Base-by-base conservation (phyloP, 2,329 filamentous ascomycete genomes). In the Pyricularia grisea region DNA sequence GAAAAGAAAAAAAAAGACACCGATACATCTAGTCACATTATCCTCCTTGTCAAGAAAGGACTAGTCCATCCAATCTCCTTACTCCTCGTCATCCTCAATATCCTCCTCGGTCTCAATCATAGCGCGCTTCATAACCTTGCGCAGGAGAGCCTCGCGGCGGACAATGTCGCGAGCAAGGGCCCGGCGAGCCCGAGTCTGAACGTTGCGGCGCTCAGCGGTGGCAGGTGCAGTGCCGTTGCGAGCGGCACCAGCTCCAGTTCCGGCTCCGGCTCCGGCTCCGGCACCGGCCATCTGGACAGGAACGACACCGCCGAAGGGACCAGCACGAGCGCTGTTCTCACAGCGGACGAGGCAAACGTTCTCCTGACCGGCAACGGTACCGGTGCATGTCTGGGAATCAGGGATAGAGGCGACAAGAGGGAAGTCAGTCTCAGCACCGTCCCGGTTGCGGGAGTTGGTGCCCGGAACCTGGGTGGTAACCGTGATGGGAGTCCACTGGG, bases 311-410 rank as follows among this genome's bases (percentile, higher is more conserved):
- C 88, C 87, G 73, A 90, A 90, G 33, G 87, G 87, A 17, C 87
- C 87, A 55, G 86, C 86, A 68, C 82, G 78, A 42, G 87, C 87
- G 0, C 79, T 81, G 77, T 90, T 90, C 79, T 87, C 78, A 79
- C 87, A 89, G 30, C 86, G 82, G 67, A 90, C 86, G 73, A 90
- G 83, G 79, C 88, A 90, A 73, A 88, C 82, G 72, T 86, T 86
- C 50, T 80, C 75, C 77, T 87, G 81, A 58, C 86, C 87, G 14
- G 85, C 87, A 5, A 87, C 84, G 42, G 81, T 85, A 65, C 88
- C 88, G 17, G 85, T 88, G 78, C 88, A 90, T 65, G 78, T 74
- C 78, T 85, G 83, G 70, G 79, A 77, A 58, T 82, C 82, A 0
- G 87, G 84, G 71, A 90, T 83, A n/a, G 80, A 68, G 17, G 83